Percentiles rank a stretch among this genome's conserved stretches.
Conservation (phyloP, 345 rosid species). For the Acer saccharum region DNA sequence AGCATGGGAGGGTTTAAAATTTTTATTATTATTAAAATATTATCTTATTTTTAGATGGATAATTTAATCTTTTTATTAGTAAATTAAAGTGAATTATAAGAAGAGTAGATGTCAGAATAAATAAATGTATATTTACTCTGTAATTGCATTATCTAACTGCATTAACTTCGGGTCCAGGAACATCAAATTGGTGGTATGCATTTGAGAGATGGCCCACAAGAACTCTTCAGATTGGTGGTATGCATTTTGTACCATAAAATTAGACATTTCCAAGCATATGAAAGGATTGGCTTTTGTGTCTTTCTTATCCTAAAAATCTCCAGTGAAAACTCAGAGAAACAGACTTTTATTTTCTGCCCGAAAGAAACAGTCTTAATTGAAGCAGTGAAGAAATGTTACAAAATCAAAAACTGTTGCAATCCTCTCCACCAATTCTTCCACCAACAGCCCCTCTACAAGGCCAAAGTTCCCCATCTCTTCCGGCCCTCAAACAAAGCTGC, state of each 20-base stretch:
- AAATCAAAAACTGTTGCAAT: slow-evolving; percentile 33
- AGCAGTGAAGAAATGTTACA: slow-evolving; percentile 39
- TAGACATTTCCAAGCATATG: not conserved
- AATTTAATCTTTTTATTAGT: no score
- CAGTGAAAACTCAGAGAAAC: not conserved
- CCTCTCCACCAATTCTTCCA: slow-evolving; percentile 36
- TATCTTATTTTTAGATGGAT: no score
- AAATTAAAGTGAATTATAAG: no score
- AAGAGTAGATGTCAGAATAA: no score
- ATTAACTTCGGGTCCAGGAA: not conserved
- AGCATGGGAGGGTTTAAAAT: no score
- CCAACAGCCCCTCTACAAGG: slow-evolving; percentile 27
- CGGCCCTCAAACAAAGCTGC: slow-evolving; percentile 29
- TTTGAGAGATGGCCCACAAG: slow-evolving; percentile 11
- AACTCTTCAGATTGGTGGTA: not conserved
- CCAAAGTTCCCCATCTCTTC: slow-evolving; percentile 31
- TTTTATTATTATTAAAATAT: no score
- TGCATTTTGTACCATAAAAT: slow-evolving; percentile 2
- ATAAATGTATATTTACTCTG: no score
- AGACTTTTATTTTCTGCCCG: not conserved
- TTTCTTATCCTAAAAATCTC: slow-evolving; percentile 12
- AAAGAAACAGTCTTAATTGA: not conserved
- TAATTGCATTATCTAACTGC: no score
- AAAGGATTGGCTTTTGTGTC: not conserved
- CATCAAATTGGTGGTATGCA: not conserved